Percentiles rank a stretch among this genome's conserved stretches.
These are phyloP conservation scores for Xylariales sp. DNA, from an alignment of 2,329 filamentous ascomycete species.

Conservation along the genomic window DNA sequence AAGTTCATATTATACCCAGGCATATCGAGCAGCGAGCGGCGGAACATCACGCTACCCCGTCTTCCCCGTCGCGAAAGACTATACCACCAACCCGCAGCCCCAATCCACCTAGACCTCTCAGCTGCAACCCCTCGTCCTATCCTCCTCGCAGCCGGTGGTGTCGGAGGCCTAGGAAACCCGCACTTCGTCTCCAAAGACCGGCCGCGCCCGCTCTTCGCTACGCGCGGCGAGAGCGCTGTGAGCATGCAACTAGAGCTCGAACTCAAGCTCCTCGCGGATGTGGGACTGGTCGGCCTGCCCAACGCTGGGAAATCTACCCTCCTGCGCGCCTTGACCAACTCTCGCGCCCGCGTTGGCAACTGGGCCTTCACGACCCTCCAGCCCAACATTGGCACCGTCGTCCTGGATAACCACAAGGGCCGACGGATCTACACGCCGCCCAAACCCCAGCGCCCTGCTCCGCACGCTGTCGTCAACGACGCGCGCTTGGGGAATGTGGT, in stretches of 20 bases:
- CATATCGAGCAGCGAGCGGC: conserved; percentile 65
- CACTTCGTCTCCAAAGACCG: conserved; percentile 80
- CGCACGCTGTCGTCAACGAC: conserved; percentile 34
- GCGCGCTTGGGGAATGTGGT: conserved; percentile 24
- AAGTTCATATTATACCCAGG: conserved; percentile 89
- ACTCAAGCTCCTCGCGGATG: conserved; percentile 89
- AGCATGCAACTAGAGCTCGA: conserved; percentile 80
- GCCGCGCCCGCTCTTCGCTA: conserved; percentile 79
- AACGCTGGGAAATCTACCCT: conserved; percentile 96
- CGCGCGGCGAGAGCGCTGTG: conserved; percentile 75
- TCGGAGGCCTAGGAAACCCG: conserved; percentile 88
- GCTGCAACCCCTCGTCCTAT: conserved; percentile 78
- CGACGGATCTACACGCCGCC: conserved; percentile 50
- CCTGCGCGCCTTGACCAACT: conserved; percentile 80
- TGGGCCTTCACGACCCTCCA: conserved; percentile 97
- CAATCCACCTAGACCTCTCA: conserved; percentile 69
- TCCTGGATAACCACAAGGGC: conserved; percentile 81
- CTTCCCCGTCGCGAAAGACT: conserved; percentile 48
- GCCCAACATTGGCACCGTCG: conserved; percentile 92
- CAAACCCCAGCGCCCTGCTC: conserved; percentile 23
- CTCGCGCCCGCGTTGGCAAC: conserved; percentile 80
- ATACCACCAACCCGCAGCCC: conserved; percentile 65
- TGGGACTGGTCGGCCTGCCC: conserved; percentile 88
- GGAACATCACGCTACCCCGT: conserved; percentile 42
- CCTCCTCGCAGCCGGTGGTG: conserved; percentile 78